Base-by-base conservation (phyloP, 177 flowering plant species). In the Vitis hybrid region DNA sequence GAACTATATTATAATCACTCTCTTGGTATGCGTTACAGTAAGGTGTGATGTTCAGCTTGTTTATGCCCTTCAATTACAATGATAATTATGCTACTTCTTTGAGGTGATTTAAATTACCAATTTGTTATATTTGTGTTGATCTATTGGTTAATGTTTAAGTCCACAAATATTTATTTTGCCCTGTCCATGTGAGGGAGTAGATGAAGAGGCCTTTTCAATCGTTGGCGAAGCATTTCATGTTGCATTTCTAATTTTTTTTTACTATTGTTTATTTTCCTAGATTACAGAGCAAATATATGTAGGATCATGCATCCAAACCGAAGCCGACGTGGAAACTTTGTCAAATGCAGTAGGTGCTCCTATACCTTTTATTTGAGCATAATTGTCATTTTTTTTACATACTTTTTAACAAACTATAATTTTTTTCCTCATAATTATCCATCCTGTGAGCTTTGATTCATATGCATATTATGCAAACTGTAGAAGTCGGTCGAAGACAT, bases 211-310 rank as follows among this genome's bases (percentile, higher is more conserved):
- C 40, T 64, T 49, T 49, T 16, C 3, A 5, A 12, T 49, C 10
- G 16, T 40, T 19, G 21, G 2, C 21, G 19, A 58, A 58, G 61
- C 9, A 21, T 51, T 12, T 35, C 9, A 13, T 21, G 2, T 66
- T 35, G 1, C 11, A 32, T 16, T 51, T 16, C 11, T 40, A 24
- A 62, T 62, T 13, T 70, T 55, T 55, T 58, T 62, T 52, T 52
- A 52, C 16, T 16, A 11, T 40, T 64, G 49, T 66, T 76, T 24
- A 8, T 74, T 64, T 63, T 76, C 51, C 59, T 78, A 94, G 98
- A 86, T 94, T 58, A 94, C 98, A 7, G 98, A 94, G 82, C 97
- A 94, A 69, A 85, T 94, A 80, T 91, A 86, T 69, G 88, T 92
- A 13, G 97, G 98, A 49, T 92, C 98, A 64, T 94, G 97, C 66